Percentiles rank a stretch among this genome's conserved stretches.
These are phyloP conservation scores for Apiotrichum domesticum DNA, from an alignment of 1,284 basidiomycete species.

Conservation along the genomic window DNA sequence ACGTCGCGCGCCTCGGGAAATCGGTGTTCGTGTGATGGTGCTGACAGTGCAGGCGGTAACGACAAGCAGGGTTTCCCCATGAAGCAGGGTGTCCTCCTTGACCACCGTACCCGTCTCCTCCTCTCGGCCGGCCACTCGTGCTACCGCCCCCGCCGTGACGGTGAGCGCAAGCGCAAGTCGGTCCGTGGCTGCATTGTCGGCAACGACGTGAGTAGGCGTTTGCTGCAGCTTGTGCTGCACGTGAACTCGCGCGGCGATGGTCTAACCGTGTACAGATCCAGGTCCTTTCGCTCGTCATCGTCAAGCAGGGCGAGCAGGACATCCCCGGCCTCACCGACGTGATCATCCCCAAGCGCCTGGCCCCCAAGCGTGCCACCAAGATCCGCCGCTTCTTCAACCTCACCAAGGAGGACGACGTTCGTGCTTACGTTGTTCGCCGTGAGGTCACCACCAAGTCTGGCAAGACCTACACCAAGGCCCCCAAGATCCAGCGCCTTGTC, in stretches of 20 bases:
- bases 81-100: slow-evolving; percentile 98
- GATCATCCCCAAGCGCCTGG: slow-evolving; percentile 90
- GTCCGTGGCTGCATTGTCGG: slow-evolving; percentile 97
- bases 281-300: slow-evolving; percentile 87
- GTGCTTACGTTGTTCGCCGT: slow-evolving; percentile 84
- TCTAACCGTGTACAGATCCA: slow-evolving; percentile 54
- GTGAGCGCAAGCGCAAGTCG: slow-evolving; percentile 98
- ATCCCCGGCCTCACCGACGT: slow-evolving; percentile 89
- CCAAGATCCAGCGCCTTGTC: slow-evolving; percentile 65
- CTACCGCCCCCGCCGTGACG: slow-evolving; percentile 86
- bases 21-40: neutral
- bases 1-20: slow-evolving; percentile 30
- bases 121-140: slow-evolving; percentile 95
- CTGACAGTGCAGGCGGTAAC: slow-evolving; percentile 35
- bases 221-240: neutral
- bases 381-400: slow-evolving; percentile 98
- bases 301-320: slow-evolving; percentile 93
- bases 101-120: slow-evolving; percentile 88
- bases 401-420: slow-evolving; percentile 95
- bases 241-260: neutral
- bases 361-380: slow-evolving; percentile 74
- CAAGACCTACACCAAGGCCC: slow-evolving; percentile 97
- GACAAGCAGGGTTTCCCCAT: slow-evolving; percentile 55
- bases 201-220: slow-evolving; percentile 55
- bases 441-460: slow-evolving; percentile 95